A percentile compares a stretch with the other conserved stretches of the same genome.
Conservation (phyloP, 352 stramenopile genomes). For the Phytophthora idaei region DNA sequence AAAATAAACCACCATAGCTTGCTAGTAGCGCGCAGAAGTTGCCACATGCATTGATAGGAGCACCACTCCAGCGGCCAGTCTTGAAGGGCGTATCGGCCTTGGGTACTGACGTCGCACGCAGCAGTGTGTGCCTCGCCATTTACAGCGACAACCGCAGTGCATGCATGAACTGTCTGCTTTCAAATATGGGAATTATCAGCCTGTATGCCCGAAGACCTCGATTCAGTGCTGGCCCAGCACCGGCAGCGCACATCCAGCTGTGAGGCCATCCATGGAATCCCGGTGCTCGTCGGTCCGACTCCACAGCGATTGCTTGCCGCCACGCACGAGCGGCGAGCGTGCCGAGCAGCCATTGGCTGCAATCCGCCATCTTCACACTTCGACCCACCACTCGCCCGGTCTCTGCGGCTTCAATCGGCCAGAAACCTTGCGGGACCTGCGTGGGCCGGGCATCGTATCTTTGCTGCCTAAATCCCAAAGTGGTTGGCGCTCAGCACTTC, state of each 20-base stretch:
- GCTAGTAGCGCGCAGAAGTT: too few relatives aligned
- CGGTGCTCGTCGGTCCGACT: neutral
- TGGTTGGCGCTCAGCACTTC: slow-evolving; percentile 8
- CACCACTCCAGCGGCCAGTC: too few relatives aligned
- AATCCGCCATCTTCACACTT: neutral
- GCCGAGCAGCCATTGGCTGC: neutral
- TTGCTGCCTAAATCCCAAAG: slow-evolving; percentile 10
- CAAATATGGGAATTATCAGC: neutral
- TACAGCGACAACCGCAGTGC: neutral
- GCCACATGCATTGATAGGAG: too few relatives aligned
- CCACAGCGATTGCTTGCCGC: slow-evolving; percentile 6
- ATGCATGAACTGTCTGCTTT: neutral
- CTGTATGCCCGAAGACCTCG: too few relatives aligned
- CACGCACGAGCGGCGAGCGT: slow-evolving; percentile 8
- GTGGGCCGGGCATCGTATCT: slow-evolving; percentile 20
- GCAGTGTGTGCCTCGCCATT: neutral
- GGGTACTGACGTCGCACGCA: too few relatives aligned
- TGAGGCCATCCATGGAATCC: slow-evolving; percentile 1
- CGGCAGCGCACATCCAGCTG: slow-evolving; percentile 7
- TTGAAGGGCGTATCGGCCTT: too few relatives aligned
- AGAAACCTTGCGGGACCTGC: slow-evolving; percentile 9
- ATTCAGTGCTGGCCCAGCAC: neutral
- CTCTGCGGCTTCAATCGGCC: slow-evolving; percentile 19
- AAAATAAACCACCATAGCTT: too few relatives aligned
- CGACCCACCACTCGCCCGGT: slow-evolving; percentile 10